Evolutionary conservation across 768 basidiomycete genomes (phyloP), one percentile per base, ranked within the genome.

Genomic region (Mycena rosella): DNA sequence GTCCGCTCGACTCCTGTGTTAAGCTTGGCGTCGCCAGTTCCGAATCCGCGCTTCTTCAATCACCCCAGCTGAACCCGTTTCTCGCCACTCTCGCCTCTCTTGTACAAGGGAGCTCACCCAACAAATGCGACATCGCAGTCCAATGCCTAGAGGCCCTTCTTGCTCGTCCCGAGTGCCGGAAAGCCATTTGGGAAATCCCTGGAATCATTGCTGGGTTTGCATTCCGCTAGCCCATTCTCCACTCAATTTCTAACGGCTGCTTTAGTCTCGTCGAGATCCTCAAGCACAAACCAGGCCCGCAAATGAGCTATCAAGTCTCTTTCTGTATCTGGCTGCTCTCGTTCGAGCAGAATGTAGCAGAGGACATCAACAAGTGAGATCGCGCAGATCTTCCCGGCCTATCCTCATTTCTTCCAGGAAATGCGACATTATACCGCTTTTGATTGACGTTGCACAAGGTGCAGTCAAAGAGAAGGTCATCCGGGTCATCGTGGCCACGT

Each of bases 401-500:
- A 30, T 54, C 22, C 38, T 58, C 26, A 40, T 65, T 57, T 26
- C 30, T 11, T 36, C n/a, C 38, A 98, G 96, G 82, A 93, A 91
- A 78, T 97, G 91, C 77, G 94, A 97, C 75, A 86, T 98, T 38
- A 91, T 98, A 72, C 94, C 96, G 27, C 82, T 94, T 26, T 84
- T 99, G 42, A 89, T 91, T 34, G 88, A 91, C 51, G 88, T 95
- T 42, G 96, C 96, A 3, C 94, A 96, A 76, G 87, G 83, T 8
- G 96, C 96, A 6, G 92, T 94, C 34, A 99, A 99, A 78, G 97
- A 99, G 82, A 99, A 99, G 79, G 95, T 99, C 30, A 93, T 95
- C 67, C 90, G 98, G 11, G 93, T 99, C 17, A 90, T 96, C 61
- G 85, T 98, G 40, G 95, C 98, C 17, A 95, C 96, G 1, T 94